phyloP scores from a whole-genome alignment of 2,329 filamentous ascomycete genomes.

The Raffaelea arxii region DNA sequence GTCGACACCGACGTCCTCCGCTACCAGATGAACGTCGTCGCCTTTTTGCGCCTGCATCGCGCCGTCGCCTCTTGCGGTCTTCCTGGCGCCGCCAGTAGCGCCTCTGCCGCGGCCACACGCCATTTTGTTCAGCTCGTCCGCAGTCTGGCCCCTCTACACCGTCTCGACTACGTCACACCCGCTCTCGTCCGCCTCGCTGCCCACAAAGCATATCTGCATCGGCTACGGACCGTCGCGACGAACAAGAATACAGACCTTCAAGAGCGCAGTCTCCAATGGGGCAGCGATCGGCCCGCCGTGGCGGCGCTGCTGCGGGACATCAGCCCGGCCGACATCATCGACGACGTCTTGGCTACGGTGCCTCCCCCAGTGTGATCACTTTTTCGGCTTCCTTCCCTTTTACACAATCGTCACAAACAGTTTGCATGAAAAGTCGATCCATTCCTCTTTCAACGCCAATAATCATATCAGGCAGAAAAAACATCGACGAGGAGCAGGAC shows the following conservation, averaged over 20 bases:
- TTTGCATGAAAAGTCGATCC: not conserved
- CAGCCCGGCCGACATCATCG: slow-evolving; percentile 52
- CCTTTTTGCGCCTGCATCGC: slow-evolving; percentile 80
- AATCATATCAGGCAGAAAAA: not conserved
- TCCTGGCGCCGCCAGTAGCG: slow-evolving; percentile 40
- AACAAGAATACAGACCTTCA: slow-evolving; percentile 30
- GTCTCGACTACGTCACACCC: slow-evolving; percentile 71
- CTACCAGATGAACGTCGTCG: slow-evolving; percentile 79
- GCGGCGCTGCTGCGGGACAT: slow-evolving; percentile 53
- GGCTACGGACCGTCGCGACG: slow-evolving; percentile 59
- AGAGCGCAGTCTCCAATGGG: slow-evolving; percentile 89
- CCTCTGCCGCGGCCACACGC: slow-evolving; percentile 68
- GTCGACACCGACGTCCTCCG: slow-evolving; percentile 69
- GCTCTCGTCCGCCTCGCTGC: slow-evolving; percentile 74
- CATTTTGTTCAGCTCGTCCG: slow-evolving; percentile 62
- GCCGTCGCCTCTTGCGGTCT: slow-evolving; percentile 52
- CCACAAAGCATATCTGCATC: slow-evolving; percentile 80
- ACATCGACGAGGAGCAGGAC: no score
- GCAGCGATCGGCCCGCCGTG: slow-evolving; percentile 66
- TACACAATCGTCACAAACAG: not conserved
- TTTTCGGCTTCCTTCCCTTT: no score
- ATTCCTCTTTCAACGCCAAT: not conserved
- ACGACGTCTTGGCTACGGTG: slow-evolving; percentile 51
- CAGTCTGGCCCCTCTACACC: slow-evolving; percentile 73
- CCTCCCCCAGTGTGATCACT: slow-evolving; percentile 38